phyloP scores from a whole-genome alignment of 1,139 yeast species.

The Kodamaea derodonti region DNA sequence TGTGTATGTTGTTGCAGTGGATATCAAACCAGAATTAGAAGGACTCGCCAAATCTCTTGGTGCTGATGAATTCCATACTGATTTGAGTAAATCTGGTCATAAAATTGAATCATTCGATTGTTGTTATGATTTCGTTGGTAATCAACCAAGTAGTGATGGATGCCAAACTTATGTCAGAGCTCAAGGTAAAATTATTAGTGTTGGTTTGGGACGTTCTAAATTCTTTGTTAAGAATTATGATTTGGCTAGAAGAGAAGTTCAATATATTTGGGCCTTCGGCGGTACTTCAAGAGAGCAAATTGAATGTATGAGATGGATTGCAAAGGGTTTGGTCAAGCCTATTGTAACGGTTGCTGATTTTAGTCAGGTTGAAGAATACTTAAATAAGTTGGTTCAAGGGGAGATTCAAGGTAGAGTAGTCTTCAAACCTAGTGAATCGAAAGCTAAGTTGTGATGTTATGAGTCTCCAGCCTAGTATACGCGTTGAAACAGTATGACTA shows the following conservation, averaged over 20 bases:
- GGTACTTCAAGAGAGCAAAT: constrained; percentile 44
- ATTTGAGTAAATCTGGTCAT: constrained; percentile 26
- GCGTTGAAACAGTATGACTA: no score
- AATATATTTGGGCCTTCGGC: constrained; percentile 41
- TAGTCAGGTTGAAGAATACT: constrained; percentile 32
- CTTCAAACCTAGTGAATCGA: constrained; percentile 25
- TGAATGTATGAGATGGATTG: constrained; percentile 44
- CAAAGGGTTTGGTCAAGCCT: constrained; percentile 40
- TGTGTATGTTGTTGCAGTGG: constrained; percentile 39
- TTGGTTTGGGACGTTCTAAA: constrained; percentile 41
- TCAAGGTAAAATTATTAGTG: constrained; percentile 40
- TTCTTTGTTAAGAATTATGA: constrained; percentile 31
- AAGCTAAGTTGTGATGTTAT: constrained; percentile 8
- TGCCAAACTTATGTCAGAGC: constrained; percentile 32
- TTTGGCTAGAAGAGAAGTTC: constrained; percentile 40
- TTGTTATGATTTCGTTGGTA: constrained; percentile 46
- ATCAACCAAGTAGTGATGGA: constrained; percentile 31
- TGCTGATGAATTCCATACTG: constrained; percentile 41
- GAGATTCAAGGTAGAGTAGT: constrained; percentile 44
- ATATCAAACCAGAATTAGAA: constrained; percentile 30
- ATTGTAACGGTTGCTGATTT: constrained; percentile 28
- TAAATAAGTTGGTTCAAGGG: constrained; percentile 36
- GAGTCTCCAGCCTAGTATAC: no score
- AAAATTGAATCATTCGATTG: constrained; percentile 33
- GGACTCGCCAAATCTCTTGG: constrained; percentile 33